Evolutionary conservation across 208 protist genomes (phyloP), one percentile per base, ranked within the genome.

Genomic region (Trypanosoma melophagium): DNA sequence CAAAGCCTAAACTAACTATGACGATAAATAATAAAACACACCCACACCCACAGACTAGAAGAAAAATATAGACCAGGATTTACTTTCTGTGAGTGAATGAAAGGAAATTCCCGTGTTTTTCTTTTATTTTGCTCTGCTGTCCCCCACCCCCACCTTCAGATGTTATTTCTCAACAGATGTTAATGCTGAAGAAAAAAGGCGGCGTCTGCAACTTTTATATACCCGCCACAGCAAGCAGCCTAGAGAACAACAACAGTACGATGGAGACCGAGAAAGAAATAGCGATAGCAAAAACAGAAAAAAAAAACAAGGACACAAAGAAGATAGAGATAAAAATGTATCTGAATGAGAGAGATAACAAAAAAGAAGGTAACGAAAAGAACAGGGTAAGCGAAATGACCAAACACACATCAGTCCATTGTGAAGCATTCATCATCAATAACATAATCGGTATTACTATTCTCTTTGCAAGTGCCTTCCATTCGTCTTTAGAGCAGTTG

Each of bases 251-350:
- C 61, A 71, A 56, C 69, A 19, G 56, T 57, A 56, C 45, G 9
- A 77, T 28, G 62, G 21, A 60, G 1, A 52, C 14, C 41, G 44
- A 21, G 0, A 66, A 54, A 65, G 45, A 61, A 52, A 67, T 66
- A 66, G 22, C 64, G 25, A 79, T 19, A n/a, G 49, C 60, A 40
- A 62, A 53, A 25, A 55, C 56, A 19, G 38, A 61, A 62, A 51
- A 69, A 66, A 55, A 28, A 56, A 31, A 40, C 7, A 63, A 35
- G 63, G 12, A 28, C 12, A 65, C 2, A 47, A 47, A 47, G 16
- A 47, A 14, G 10, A 71, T 22, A 22, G 25, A 55, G 28, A 71
- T 42, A 53, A 64, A 42, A 25, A 14, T 8, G 17, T 47, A 41
- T 57, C 40, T 54, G n/a, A 35, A 35, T 7, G 28, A 35, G 28